Conservation (phyloP, 176 grass and related monocot genomes). For the Aegilops sharonensis region DNA sequence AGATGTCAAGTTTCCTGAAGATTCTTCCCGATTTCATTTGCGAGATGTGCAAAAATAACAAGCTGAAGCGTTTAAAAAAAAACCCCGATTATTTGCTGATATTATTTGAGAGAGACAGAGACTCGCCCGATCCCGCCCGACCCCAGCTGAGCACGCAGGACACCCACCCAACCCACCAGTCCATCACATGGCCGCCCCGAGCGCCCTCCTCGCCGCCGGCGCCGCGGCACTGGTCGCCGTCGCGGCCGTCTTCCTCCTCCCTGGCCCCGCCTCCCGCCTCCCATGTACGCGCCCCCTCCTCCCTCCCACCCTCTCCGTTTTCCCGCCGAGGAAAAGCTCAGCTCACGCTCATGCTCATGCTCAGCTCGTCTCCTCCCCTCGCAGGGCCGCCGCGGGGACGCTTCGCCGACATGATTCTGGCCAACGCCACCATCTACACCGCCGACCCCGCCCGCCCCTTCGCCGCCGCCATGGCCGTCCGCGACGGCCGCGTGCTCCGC, state of each 20-base stretch:
- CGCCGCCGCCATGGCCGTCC: constrained; percentile 74
- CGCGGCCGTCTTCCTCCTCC: constrained; percentile 22
- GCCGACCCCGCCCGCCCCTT: constrained; percentile 71
- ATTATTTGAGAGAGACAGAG: neutral
- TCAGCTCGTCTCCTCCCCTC: constrained; percentile 28
- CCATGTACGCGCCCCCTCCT: constrained; percentile 29
- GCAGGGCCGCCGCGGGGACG: constrained; percentile 33
- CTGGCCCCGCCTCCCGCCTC: neutral
- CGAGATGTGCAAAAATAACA: too few relatives aligned
- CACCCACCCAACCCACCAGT: neutral
- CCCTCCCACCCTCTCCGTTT: neutral
- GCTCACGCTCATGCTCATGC: neutral
- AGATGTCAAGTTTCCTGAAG: too few relatives aligned
- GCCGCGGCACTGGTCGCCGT: constrained; percentile 24
- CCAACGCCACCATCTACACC: constrained; percentile 96
- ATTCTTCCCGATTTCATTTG: too few relatives aligned
- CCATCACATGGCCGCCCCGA: constrained; percentile 15
- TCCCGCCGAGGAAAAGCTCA: neutral
- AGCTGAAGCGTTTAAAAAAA: too few relatives aligned
- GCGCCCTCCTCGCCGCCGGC: constrained; percentile 35
- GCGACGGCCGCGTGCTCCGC: constrained; percentile 60
- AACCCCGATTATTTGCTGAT: too few relatives aligned
- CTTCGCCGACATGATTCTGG: constrained; percentile 72
- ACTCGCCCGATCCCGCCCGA: neutral
- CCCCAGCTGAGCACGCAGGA: neutral